Evolutionary conservation across 495 filamentous ascomycete genomes (phyloP).

Genomic region (Tuber umbilicatum): DNA sequence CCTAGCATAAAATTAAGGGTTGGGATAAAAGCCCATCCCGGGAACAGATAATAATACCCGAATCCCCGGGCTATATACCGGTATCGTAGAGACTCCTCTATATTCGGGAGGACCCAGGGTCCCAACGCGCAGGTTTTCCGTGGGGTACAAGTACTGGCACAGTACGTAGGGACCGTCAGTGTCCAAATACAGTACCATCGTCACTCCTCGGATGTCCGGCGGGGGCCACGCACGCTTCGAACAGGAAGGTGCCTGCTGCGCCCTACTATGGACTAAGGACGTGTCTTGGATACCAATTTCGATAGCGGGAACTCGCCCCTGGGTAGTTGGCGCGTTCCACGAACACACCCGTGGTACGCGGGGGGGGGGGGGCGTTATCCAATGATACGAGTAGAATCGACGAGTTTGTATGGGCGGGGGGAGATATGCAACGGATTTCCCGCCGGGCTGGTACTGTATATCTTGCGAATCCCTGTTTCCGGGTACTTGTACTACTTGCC

Average conservation of each 20-base stretch:
- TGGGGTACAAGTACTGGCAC: not conserved
- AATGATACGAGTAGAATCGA: too few species aligned
- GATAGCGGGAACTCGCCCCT: not conserved
- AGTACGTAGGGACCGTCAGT: not conserved
- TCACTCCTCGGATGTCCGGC: not conserved
- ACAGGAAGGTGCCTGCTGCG: not conserved
- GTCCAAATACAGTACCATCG: not conserved
- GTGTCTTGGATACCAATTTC: not conserved
- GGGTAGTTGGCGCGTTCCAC: not conserved
- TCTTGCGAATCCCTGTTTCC: too few species aligned
- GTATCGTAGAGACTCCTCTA: not conserved
- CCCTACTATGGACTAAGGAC: not conserved
- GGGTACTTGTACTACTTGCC: too few species aligned
- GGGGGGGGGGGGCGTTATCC: too few species aligned
- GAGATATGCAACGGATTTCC: too few species aligned
- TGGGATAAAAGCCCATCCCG: not conserved
- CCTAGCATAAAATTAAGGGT: not conserved
- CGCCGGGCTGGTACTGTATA: too few species aligned
- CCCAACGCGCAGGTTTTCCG: not conserved
- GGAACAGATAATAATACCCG: not conserved
- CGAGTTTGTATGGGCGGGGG: too few species aligned
- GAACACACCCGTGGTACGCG: not conserved
- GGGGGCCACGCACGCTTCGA: not conserved
- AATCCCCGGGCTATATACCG: not conserved
- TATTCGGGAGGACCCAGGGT: not conserved